phyloP scores from a whole-genome alignment of 1,284 basidiomycete species.

The Coniferiporia weirii region DNA sequence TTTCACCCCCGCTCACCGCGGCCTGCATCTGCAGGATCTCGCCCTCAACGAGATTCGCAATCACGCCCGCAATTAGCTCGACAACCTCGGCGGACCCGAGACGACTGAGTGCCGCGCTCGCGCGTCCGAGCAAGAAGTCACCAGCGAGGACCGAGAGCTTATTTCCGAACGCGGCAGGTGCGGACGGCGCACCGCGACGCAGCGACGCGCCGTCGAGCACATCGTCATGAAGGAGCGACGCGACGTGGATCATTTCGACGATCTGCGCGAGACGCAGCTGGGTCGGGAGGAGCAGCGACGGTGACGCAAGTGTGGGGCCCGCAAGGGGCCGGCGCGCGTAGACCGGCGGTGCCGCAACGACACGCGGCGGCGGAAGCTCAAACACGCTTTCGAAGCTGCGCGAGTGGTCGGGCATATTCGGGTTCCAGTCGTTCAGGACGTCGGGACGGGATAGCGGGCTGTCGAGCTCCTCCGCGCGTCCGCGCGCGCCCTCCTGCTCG shows the following conservation, averaged over 20 bases:
- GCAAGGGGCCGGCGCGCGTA: conserved; percentile 34
- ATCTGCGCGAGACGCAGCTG: conserved; percentile 94
- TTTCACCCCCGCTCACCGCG: conserved; percentile 31
- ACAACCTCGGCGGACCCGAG: conserved; percentile 88
- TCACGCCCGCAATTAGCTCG: conserved; percentile 88
- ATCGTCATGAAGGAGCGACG: conserved; percentile 92
- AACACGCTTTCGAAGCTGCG: conserved; percentile 47
- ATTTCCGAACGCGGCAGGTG: conserved; percentile 90
- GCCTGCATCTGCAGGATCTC: conserved; percentile 85
- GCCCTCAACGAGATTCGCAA: conserved; percentile 95
- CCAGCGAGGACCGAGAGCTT: conserved; percentile 93
- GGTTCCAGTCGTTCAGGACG: conserved; percentile 84
- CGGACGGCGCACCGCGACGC: conserved; percentile 78
- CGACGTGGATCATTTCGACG: conserved; percentile 98
- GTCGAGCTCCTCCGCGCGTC: conserved; percentile 48
- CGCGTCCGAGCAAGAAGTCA: conserved; percentile 92
- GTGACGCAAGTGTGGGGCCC: conserved; percentile 27
- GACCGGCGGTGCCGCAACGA: conserved; percentile 33
- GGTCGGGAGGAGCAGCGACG: conserved; percentile 62
- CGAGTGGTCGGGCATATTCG: conserved; percentile 68
- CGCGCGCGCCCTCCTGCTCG: conserved; percentile 38
- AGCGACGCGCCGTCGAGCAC: conserved; percentile 86
- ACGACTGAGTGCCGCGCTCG: conserved; percentile 82
- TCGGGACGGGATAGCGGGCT: conserved; percentile 65
- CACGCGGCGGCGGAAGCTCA: conserved; percentile 36